Evolutionary conservation across 129 eudicot genomes (phyloP).

Genomic region (Tagetes patula): DNA sequence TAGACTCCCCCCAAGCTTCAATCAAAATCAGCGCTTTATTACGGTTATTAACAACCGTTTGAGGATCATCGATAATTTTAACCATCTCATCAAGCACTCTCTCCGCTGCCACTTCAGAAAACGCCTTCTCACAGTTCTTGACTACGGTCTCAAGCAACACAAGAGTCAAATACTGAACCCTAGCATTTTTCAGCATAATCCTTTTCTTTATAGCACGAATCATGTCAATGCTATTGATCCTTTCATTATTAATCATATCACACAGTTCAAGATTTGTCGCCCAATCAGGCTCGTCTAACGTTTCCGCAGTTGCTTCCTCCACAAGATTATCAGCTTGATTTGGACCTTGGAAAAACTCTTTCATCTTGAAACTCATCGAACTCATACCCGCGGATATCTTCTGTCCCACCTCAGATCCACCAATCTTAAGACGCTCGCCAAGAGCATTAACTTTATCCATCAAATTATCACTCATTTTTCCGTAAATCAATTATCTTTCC

Average conservation of each 20-base stretch:
- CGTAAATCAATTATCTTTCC: not conserved
- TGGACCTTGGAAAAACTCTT: slow-evolving; percentile 78
- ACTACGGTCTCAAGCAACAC: slow-evolving; percentile 91
- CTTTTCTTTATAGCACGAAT: slow-evolving; percentile 87
- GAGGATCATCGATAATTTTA: slow-evolving; percentile 95
- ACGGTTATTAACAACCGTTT: slow-evolving; percentile 83
- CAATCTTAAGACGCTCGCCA: slow-evolving; percentile 69
- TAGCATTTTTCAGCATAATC: slow-evolving; percentile 68
- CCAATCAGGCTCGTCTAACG: slow-evolving; percentile 90
- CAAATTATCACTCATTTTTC: slow-evolving; percentile 85
- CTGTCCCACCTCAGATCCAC: slow-evolving; percentile 79
- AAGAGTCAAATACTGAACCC: slow-evolving; percentile 80
- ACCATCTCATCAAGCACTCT: slow-evolving; percentile 98
- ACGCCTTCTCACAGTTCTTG: slow-evolving; percentile 95
- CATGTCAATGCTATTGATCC: slow-evolving; percentile 72
- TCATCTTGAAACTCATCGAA: slow-evolving; percentile 92
- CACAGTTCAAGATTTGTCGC: slow-evolving; percentile 82
- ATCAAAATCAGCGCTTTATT: slow-evolving; percentile 82
- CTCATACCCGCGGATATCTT: slow-evolving; percentile 85
- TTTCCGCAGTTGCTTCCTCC: slow-evolving; percentile 93
- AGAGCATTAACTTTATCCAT: slow-evolving; percentile 84
- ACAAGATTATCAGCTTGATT: slow-evolving; percentile 86
- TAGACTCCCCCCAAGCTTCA: slow-evolving; percentile 98
- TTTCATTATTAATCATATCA: slow-evolving; percentile 81
- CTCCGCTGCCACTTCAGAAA: slow-evolving; percentile 96